These are phyloP conservation scores for Carpinus viminea DNA, from an alignment of 306 rosid genomes.

Conservation along the genomic window DNA sequence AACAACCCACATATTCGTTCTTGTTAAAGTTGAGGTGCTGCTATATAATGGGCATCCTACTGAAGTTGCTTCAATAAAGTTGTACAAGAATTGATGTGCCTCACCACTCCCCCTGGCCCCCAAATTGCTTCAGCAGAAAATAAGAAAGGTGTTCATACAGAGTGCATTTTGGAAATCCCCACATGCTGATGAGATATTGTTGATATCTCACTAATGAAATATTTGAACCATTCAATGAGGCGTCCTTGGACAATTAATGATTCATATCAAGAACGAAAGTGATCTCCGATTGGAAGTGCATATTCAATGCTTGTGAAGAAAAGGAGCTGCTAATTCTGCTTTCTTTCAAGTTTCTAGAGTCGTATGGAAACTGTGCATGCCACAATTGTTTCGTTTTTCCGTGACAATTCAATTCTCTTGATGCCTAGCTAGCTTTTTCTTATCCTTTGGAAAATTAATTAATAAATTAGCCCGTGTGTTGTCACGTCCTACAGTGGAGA, in stretches of 20 bases:
- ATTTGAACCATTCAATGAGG: slow-evolving; percentile 88
- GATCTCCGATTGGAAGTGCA: background rate
- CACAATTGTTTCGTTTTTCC: no score
- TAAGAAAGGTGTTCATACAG: no score
- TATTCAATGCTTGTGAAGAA: slow-evolving; percentile 81
- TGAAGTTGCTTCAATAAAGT: no score
- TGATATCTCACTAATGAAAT: slow-evolving; percentile 71
- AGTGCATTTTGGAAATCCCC: background rate
- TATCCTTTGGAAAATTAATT: no score
- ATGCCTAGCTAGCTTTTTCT: background rate
- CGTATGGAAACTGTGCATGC: background rate
- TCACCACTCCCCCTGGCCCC: no score
- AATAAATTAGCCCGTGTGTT: no score
- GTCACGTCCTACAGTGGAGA: no score
- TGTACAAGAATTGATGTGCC: no score
- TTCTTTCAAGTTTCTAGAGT: background rate
- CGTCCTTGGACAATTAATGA: slow-evolving; percentile 82
- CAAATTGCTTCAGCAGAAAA: no score
- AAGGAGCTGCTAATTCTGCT: slow-evolving; percentile 20
- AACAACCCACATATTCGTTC: background rate
- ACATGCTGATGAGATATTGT: slow-evolving; percentile 40
- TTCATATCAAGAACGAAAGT: slow-evolving; percentile 72
- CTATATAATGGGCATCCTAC: no score
- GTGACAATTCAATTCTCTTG: no score
- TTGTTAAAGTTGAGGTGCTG: no score